Conservation (phyloP, 495 filamentous ascomycete species). For the Pyrenula aspistea region DNA sequence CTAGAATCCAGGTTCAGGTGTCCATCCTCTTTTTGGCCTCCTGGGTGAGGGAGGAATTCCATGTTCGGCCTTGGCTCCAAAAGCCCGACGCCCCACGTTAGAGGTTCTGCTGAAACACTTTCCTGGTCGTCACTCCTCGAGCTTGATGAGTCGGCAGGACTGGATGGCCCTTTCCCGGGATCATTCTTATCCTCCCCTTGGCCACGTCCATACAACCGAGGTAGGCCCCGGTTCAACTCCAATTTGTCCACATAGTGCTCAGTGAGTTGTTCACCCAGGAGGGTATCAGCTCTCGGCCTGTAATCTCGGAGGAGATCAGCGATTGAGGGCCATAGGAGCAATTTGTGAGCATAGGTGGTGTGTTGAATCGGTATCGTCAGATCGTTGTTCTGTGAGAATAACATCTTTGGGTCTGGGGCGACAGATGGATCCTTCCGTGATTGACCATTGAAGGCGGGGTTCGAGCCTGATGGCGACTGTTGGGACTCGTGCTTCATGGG, state of each 20-base stretch:
- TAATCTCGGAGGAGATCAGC: constrained; percentile 29
- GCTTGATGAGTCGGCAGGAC: constrained; percentile 11
- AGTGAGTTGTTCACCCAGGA: constrained; percentile 26
- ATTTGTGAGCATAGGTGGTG: constrained; percentile 66
- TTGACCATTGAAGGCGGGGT: not conserved
- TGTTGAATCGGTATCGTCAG: constrained; percentile 26
- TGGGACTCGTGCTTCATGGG: not conserved
- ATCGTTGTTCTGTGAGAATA: not conserved
- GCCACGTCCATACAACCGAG: constrained; percentile 68
- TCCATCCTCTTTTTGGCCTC: constrained; percentile 47
- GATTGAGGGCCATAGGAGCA: constrained; percentile 63
- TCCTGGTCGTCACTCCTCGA: constrained; percentile 17
- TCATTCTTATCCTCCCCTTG: constrained; percentile 48
- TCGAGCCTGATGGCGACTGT: not conserved
- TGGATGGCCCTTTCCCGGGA: constrained; percentile 12
- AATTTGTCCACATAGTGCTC: constrained; percentile 59
- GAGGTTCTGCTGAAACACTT: constrained; percentile 19
- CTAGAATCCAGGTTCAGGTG: constrained; percentile 49
- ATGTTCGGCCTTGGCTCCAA: constrained; percentile 4
- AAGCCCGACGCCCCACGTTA: constrained; percentile 19
- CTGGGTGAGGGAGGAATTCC: constrained; percentile 11
- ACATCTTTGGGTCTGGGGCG: not conserved
- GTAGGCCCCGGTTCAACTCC: constrained; percentile 64
- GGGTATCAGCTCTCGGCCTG: not conserved
- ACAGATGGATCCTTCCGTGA: not conserved